phyloP scores from a whole-genome alignment of 108 stramenopile genomes.

The Phaeodactylum tricornutum region DNA sequence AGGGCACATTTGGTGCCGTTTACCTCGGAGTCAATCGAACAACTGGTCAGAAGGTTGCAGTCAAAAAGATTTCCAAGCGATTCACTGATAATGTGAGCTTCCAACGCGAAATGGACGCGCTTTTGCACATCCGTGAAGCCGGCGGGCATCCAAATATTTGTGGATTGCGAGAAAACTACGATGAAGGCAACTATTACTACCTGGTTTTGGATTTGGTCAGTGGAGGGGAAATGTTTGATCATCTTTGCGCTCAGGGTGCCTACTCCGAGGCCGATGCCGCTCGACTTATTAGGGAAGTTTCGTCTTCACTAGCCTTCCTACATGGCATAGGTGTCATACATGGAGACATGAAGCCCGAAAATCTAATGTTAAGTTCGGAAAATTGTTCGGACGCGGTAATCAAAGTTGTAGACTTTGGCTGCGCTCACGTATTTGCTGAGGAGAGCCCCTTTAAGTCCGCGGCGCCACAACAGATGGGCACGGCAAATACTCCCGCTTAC shows the following conservation, averaged over 20 bases:
- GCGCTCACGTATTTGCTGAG: conserved; percentile 39
- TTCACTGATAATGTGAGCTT: conserved; percentile 44
- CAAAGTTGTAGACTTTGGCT: conserved; percentile 83
- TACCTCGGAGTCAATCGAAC: conserved; percentile 37
- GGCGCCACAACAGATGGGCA: neutral
- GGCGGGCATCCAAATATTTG: conserved; percentile 80
- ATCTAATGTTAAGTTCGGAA: conserved; percentile 63
- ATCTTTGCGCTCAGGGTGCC: conserved; percentile 64
- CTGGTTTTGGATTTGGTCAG: conserved; percentile 68
- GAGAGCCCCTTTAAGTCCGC: conserved; percentile 13
- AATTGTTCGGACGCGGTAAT: conserved; percentile 43
- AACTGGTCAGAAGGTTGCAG: conserved; percentile 38
- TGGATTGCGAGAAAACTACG: conserved; percentile 59
- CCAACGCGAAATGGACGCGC: conserved; percentile 46
- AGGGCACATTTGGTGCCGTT: conserved; percentile 48
- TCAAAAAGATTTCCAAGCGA: conserved; percentile 54
- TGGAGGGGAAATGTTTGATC: conserved; percentile 85
- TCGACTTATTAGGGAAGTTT: conserved; percentile 58
- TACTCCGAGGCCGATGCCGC: conserved; percentile 78
- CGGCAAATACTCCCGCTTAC: conserved; percentile 34
- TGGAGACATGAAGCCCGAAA: conserved; percentile 80
- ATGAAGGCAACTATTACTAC: conserved; percentile 47
- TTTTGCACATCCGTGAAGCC: conserved; percentile 29
- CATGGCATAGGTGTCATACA: conserved; percentile 76
- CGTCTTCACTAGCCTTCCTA: conserved; percentile 53